phyloP scores from a whole-genome alignment of 805 yeast species.

The Alloascoidea hylecoeti region DNA sequence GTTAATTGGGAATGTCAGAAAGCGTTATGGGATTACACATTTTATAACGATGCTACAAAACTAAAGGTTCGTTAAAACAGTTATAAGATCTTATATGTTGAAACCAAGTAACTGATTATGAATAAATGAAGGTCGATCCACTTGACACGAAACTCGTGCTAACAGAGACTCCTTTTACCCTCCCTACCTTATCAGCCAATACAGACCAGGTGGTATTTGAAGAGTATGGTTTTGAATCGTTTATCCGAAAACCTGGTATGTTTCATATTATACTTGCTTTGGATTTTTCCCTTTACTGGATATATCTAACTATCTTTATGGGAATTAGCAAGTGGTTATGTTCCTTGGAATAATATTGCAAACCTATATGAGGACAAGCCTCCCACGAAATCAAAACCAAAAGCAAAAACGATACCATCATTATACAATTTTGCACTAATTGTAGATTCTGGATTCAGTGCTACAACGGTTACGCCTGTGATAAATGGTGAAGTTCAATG shows the following conservation, averaged over 20 bases:
- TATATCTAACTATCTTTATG: too few relatives aligned
- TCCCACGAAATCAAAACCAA: background rate
- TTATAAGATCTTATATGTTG: too few relatives aligned
- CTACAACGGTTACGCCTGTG: constrained; percentile 80
- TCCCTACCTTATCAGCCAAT: constrained; percentile 70
- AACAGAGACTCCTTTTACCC: constrained; percentile 70
- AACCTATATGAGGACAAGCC: constrained; percentile 12
- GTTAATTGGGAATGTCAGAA: constrained; percentile 86
- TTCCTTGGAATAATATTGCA: constrained; percentile 42
- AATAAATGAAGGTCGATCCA: constrained; percentile 24
- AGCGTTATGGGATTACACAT: constrained; percentile 78
- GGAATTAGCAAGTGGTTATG: constrained; percentile 14
- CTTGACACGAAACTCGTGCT: constrained; percentile 46
- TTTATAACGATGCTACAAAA: constrained; percentile 28
- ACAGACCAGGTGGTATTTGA: constrained; percentile 91
- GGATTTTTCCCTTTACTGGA: too few relatives aligned
- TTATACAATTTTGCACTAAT: constrained; percentile 57
- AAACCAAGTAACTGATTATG: too few relatives aligned
- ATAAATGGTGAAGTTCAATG: constrained; percentile 65
- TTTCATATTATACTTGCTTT: too few relatives aligned
- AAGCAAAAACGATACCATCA: background rate
- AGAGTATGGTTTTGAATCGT: constrained; percentile 68
- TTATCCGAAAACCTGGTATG: constrained; percentile 44
- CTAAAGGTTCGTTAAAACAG: constrained; percentile 6
- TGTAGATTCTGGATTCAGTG: constrained; percentile 77